Evolutionary conservation across 225 moss, liverwort and hornwort species (phyloP).

Genomic region (Lunularia cruciata): DNA sequence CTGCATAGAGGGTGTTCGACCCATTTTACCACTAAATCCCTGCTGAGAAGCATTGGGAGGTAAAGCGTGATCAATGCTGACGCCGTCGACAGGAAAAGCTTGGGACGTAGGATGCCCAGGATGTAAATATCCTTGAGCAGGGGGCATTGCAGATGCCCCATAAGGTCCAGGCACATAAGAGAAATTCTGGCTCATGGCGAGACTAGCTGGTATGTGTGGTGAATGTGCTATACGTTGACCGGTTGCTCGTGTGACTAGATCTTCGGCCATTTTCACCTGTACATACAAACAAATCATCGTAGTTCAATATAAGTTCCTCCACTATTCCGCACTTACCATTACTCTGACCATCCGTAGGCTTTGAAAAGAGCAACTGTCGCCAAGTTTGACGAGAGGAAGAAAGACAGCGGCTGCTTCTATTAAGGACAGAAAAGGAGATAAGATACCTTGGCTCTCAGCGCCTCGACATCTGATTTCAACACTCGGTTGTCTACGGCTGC

Average conservation of each 20-base stretch:
- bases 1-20: conserved; percentile 91
- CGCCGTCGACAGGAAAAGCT: conserved; percentile 18
- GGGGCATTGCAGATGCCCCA: conserved; percentile 10
- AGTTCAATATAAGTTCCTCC: not conserved
- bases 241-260: conserved; percentile 50
- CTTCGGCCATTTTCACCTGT: conserved; percentile 84
- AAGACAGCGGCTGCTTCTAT: not conserved
- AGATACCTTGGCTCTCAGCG: conserved; percentile 72
- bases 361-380: not conserved
- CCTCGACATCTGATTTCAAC: conserved; percentile 82
- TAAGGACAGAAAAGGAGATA: not conserved
- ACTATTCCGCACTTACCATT: not conserved
- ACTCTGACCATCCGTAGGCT: not conserved
- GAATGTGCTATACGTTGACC: conserved; percentile 19
- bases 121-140: conserved; percentile 31
- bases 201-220: conserved; percentile 9
- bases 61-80: conserved; percentile 17
- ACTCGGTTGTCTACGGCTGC: conserved; percentile 90
- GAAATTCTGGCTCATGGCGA: conserved; percentile 13
- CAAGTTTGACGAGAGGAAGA: not conserved
- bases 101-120: conserved; percentile 26
- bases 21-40: conserved; percentile 65
- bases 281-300: not conserved
- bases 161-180: conserved; percentile 30
- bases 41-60: conserved; percentile 20